phyloP scores from a whole-genome alignment of 352 stramenopile species.

The Globisporangium recalcitrans region DNA sequence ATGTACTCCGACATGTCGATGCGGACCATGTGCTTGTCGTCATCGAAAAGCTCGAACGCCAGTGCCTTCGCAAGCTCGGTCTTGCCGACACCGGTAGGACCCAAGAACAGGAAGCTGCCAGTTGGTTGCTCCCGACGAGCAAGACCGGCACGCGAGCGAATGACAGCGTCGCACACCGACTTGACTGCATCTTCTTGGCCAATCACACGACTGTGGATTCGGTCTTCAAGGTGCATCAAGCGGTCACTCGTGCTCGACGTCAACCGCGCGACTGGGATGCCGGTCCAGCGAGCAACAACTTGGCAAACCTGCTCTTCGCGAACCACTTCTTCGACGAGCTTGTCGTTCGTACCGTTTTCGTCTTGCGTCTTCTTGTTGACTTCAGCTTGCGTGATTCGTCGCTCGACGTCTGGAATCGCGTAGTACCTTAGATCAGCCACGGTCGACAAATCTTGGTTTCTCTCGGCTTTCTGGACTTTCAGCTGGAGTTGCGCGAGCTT shows the following conservation, averaged over 20 bases:
- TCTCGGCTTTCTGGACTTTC: conserved; percentile 93
- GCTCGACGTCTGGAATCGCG: conserved; percentile 91
- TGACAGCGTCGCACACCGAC: conserved; percentile 89
- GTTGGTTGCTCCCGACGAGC: conserved; percentile 83
- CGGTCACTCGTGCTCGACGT: conserved; percentile 73
- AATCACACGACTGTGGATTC: conserved; percentile 89
- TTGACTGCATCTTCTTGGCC: conserved; percentile 92
- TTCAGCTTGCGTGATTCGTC: conserved; percentile 79
- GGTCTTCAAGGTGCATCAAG: conserved; percentile 77
- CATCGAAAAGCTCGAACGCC: conserved; percentile 93
- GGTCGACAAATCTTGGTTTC: conserved; percentile 92
- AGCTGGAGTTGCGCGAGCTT: conserved; percentile 91
- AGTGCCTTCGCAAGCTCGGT: conserved; percentile 94
- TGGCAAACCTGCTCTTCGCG: conserved; percentile 86
- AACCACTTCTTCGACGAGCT: conserved; percentile 85
- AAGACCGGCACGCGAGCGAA: conserved; percentile 90
- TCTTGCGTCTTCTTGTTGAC: conserved; percentile 58
- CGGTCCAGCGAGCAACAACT: conserved; percentile 88
- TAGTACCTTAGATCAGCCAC: conserved; percentile 96
- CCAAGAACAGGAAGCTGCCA: conserved; percentile 95
- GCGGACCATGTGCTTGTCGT: conserved; percentile 92
- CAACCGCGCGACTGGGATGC: conserved; percentile 85
- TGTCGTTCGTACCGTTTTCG: conserved; percentile 46
- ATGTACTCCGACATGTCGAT: conserved; percentile 99
- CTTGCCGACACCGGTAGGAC: conserved; percentile 94